Base-by-base conservation (phyloP, 371 early-diverging fungal genomes). In the Haplosporangium sp. region DNA sequence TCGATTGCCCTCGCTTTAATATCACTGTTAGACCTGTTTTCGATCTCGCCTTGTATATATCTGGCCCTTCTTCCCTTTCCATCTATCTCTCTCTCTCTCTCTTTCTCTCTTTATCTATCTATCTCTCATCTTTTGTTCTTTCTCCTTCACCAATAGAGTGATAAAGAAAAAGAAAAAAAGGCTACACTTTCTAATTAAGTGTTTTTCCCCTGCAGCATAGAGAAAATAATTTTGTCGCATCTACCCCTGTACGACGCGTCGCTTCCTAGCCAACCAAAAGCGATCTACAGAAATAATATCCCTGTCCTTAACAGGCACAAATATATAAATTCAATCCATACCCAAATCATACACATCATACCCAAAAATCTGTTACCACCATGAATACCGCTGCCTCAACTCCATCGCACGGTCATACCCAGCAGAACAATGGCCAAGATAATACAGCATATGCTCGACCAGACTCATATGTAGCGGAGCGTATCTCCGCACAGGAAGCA, bases 301-400 rank as follows among this genome's bases (percentile, higher is more conserved):
- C 15, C 45, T 27, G 50, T 50, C 50, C 50, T 48, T 17, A 35
- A 56, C 55, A 55, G 19, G 34, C 40, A 27, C 27, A 27, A 27
- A 27, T 27, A 27, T 27, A 27, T 27, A 11, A 38, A 40, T 35
- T 2, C 13, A 20, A n/a, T n/a, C 39, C 11, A 19, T 40, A 53
- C 45, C 44, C 52, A 42, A n/a, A 20, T 40, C 37, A 4, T 48
- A 15, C 27, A 47, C 59, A 20, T 45, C 56, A 35, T 38, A 35
- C 19, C 71, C 48, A 61, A 17, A 35, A 39, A 19, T 7, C 27
- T 34, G 52, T 38, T 19, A 17, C 15, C 44, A 27, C 13, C 44
- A 77, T 77, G 78, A 77, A 77, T 63, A 77, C 73, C n/a, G 73
- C 78, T 9, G 78, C 78, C 2, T 70, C 69, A 7, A 58, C 39